phyloP scores from a whole-genome alignment of 169 alveolate genomes.

The Eimeria necatrix region DNA sequence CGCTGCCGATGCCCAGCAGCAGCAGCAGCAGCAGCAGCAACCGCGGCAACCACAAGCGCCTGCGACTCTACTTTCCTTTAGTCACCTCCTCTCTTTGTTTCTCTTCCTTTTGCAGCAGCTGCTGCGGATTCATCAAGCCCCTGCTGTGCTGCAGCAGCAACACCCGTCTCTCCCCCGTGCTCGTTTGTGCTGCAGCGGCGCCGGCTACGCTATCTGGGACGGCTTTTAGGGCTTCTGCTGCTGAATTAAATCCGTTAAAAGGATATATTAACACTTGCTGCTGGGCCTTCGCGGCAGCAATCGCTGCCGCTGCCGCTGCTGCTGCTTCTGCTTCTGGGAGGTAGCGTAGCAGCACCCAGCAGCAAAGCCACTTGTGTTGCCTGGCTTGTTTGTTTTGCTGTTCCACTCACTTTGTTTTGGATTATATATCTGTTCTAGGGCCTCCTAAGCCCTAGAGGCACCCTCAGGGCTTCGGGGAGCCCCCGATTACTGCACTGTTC shows the following conservation, averaged over 20 bases:
- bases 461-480: not conserved
- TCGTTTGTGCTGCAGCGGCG: conserved; percentile 18
- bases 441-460: not conserved
- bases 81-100: conserved; percentile 5
- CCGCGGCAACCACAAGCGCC: not conserved
- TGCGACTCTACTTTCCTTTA: not conserved
- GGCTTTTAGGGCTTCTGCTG: not conserved
- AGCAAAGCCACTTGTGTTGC: not conserved
- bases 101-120: conserved; percentile 32
- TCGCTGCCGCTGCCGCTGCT: conserved; percentile 45
- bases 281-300: not conserved
- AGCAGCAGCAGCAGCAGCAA: conserved; percentile 23
- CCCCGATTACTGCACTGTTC: not conserved
- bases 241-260: not conserved
- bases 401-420: not conserved
- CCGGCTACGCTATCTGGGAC: not conserved
- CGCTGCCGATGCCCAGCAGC: conserved; percentile 62
- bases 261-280: not conserved
- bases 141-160: conserved; percentile 16
- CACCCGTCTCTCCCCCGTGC: not conserved
- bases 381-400: conserved; percentile 18
- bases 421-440: too few relatives aligned
- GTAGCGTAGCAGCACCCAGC: conserved; percentile 67
- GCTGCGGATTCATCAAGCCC: not conserved
- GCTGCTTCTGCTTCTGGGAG: conserved; percentile 39